Percentiles rank a stretch among this genome's conserved stretches.
These are phyloP conservation scores for Solanum chiquidenum DNA, from an alignment of 257 asterid species.

Conservation along the genomic window DNA sequence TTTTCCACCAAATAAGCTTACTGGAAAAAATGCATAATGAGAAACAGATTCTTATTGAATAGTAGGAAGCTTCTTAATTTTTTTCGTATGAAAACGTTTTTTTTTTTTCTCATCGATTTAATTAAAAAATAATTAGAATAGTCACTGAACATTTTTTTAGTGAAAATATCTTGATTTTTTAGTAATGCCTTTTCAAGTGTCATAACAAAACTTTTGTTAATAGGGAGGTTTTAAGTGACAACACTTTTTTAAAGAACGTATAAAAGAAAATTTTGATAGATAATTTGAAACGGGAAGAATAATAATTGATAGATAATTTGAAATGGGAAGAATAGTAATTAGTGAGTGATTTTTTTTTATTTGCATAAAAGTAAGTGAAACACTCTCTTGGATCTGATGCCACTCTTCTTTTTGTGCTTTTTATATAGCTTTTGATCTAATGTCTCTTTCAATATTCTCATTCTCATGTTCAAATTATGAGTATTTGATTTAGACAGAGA, in stretches of 20 bases:
- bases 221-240: not conserved
- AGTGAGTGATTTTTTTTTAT: conserved; percentile 13
- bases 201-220: not conserved
- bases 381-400: conserved; percentile 59
- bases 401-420: not conserved
- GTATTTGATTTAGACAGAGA: not conserved
- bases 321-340: not conserved
- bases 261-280: not conserved
- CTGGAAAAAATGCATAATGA: too few relatives aligned
- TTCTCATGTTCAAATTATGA: not conserved
- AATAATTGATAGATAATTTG: not conserved
- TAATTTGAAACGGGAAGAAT: not conserved
- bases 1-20: not conserved
- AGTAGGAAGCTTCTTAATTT: not conserved
- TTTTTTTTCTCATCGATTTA: not conserved
- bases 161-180: not conserved
- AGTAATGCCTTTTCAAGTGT: not conserved
- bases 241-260: not conserved
- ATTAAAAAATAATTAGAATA: too few relatives aligned
- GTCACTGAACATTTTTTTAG: not conserved
- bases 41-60: too few relatives aligned
- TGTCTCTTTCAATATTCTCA: not conserved
- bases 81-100: too few relatives aligned
- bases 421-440: not conserved
- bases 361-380: conserved; percentile 74